Evolutionary conservation across 1,139 yeast species (phyloP), one percentile per base, ranked within the genome.

Genomic region (Diutina ranongensis): DNA sequence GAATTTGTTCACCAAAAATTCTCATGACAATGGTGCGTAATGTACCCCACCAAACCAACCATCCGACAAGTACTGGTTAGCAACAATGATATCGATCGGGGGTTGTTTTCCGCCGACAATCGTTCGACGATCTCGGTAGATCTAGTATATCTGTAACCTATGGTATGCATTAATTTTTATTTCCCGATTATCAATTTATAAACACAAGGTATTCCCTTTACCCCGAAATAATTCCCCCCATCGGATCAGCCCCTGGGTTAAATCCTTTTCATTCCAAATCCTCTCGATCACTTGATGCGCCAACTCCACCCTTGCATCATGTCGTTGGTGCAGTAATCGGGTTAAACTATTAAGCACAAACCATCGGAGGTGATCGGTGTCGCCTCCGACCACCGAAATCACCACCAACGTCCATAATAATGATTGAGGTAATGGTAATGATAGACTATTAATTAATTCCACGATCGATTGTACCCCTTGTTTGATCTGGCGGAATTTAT

Each of bases 211-310:
- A 5, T 25, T n/a, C 1, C 42, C 42, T 15, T 16, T 22, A 4
- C 42, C 42, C 19, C 15, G 12, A 5, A 38, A 3, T 5, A 38
- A 7, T 8, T 38, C 42, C 32, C 15, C 21, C 42, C 42, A 38
- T 12, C 42, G 18, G n/a, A 22, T 20, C 31, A 25, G 33, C 1
- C 31, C 42, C 20, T n/a, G 20, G 13, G 22, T 25, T n/a, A 38
- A 38, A 15, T 38, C 42, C 4, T 15, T 22, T 8, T 38, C 42
- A 18, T 38, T 38, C 42, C 42, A 38, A 9, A 38, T 18, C 13
- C 42, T 31, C 10, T 38, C 42, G 15, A 38, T 18, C 7, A 22
- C 5, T 13, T 38, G 20, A 15, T 38, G 42, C n/a, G 33, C 21
- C 31, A 38, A 16, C 4, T 15, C 9, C 2, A 15, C 31, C 19